Percentiles rank a stretch among this genome's conserved stretches.
These are phyloP conservation scores for Phytophthora agathidicida DNA, from an alignment of 352 stramenopile genomes.

Conservation along the genomic window DNA sequence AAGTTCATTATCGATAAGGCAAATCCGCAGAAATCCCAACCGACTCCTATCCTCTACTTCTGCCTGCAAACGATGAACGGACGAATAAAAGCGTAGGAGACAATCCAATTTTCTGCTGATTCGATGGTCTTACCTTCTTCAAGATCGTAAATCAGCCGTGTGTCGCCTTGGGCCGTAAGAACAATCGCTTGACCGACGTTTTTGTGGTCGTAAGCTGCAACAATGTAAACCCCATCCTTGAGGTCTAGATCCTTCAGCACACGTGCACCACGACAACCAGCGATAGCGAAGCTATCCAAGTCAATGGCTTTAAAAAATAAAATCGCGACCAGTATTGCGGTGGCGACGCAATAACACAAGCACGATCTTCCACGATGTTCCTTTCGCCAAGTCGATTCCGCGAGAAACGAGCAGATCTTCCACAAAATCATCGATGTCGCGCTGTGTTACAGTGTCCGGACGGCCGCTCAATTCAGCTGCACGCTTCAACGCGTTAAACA, in stretches of 20 bases:
- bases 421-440: too few species aligned
- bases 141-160: constrained; percentile 3
- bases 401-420: too few species aligned
- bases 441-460: neutral
- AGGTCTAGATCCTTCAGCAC: constrained; percentile 1
- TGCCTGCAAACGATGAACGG: neutral
- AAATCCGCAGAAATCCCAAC: constrained; percentile 8
- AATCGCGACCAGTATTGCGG: too few species aligned
- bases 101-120: constrained; percentile 4
- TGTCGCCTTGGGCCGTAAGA: neutral
- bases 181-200: neutral
- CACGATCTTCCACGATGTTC: too few species aligned
- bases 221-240: neutral
- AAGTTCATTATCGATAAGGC: constrained; percentile 8
- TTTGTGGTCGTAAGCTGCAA: constrained; percentile 6
- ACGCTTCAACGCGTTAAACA: neutral
- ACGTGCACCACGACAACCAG: constrained; percentile 1
- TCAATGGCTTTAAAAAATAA: constrained; percentile 8
- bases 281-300: constrained; percentile 5
- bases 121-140: constrained; percentile 2
- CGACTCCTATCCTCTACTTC: constrained; percentile 10
- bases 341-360: too few species aligned
- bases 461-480: neutral
- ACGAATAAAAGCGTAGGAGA: constrained; percentile 6
- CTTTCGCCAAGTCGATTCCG: too few species aligned